Evolutionary conservation across 2,329 filamentous ascomycete genomes (phyloP).

Genomic region (Rutstroemia sp.): DNA sequence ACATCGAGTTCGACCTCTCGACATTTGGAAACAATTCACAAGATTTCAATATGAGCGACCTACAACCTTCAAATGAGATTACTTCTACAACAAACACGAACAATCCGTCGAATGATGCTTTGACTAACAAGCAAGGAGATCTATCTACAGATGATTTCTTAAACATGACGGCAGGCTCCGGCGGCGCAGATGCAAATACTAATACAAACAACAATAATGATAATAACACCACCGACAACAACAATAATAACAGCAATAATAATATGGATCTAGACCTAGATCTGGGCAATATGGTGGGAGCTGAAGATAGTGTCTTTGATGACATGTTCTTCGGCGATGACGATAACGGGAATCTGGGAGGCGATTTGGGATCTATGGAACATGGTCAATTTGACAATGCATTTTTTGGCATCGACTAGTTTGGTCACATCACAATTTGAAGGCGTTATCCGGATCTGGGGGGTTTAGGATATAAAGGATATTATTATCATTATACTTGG

Average conservation of each 20-base stretch:
- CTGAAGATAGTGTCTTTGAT: constrained; percentile 26
- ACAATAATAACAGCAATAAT: constrained; percentile 11
- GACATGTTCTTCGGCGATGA: constrained; percentile 24
- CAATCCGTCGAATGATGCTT: constrained; percentile 1
- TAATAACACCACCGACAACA: constrained; percentile 7
- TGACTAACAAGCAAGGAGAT: constrained; percentile 13
- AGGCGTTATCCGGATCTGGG: no score
- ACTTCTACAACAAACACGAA: constrained; percentile 11
- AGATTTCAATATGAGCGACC: constrained; percentile 34
- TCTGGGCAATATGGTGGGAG: constrained; percentile 40
- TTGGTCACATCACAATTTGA: background rate
- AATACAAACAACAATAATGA: constrained; percentile 5
- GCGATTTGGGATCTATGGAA: constrained; percentile 19
- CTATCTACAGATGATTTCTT: constrained; percentile 17
- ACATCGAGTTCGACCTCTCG: constrained; percentile 26
- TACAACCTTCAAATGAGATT: constrained; percentile 16
- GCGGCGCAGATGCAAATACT: background rate
- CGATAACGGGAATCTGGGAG: constrained; percentile 16
- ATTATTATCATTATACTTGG: no score
- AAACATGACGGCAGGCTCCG: constrained; percentile 5
- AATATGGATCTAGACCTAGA: constrained; percentile 44
- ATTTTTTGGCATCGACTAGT: constrained; percentile 23
- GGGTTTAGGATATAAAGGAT: no score
- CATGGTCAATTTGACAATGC: constrained; percentile 26
- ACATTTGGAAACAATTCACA: constrained; percentile 29